A percentile compares a stretch with the other conserved stretches of the same genome.
These are phyloP conservation scores for Pyrenochaeta sp. DNA, from an alignment of 2,329 filamentous ascomycete species.

Conservation along the genomic window DNA sequence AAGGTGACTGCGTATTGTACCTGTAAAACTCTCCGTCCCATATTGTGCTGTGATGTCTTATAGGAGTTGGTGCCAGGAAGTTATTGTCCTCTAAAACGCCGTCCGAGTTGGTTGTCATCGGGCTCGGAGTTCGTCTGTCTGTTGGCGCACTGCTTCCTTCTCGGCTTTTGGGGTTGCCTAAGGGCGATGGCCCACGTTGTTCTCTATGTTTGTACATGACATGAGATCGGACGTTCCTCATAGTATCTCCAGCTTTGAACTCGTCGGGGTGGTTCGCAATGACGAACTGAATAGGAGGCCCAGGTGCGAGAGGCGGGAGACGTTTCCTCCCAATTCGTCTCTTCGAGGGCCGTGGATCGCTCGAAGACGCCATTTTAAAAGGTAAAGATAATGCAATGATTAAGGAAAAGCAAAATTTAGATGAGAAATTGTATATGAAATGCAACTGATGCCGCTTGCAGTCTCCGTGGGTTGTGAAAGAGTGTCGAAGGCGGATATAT, in stretches of 20 bases:
- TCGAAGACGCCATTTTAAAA: slow-evolving; percentile 29
- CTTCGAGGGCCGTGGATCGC: slow-evolving; percentile 30
- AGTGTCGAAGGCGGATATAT: slow-evolving; percentile 1
- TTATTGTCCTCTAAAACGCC: slow-evolving; percentile 16
- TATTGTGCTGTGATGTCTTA: slow-evolving; percentile 17
- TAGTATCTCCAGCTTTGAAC: slow-evolving; percentile 39
- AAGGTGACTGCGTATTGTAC: slow-evolving; percentile 27
- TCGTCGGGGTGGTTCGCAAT: slow-evolving; percentile 46
- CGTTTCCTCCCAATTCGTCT: slow-evolving; percentile 41
- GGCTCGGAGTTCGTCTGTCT: slow-evolving; percentile 34
- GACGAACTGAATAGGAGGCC: slow-evolving; percentile 44
- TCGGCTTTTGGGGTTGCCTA: slow-evolving; percentile 18
- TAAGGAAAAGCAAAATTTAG: neutral
- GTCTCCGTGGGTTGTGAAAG: slow-evolving; percentile 8
- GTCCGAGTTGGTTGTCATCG: slow-evolving; percentile 23
- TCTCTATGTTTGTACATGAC: slow-evolving; percentile 49
- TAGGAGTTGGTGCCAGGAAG: slow-evolving; percentile 13
- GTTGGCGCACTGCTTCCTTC: slow-evolving; percentile 22
- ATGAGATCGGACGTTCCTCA: slow-evolving; percentile 47
- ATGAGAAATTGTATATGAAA: neutral
- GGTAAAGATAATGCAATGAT: neutral
- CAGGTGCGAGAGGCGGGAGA: slow-evolving; percentile 42
- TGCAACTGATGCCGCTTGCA: neutral
- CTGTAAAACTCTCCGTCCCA: slow-evolving; percentile 29
- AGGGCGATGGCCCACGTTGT: slow-evolving; percentile 24